Base-by-base conservation (phyloP, 176 grass and related monocot species). In the Lolium perenne region DNA sequence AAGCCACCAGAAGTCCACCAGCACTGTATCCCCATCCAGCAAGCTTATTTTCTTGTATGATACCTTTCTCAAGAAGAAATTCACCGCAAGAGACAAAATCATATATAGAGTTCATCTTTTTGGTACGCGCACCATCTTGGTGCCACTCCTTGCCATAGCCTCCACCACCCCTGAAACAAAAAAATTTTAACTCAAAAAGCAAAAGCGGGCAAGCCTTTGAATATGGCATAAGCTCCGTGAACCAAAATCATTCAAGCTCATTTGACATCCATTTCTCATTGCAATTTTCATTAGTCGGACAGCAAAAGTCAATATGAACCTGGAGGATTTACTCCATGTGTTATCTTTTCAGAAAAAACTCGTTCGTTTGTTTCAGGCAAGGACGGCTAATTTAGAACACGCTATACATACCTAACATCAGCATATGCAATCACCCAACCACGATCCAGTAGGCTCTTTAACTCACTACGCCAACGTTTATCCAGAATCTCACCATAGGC, bases 361-460 rank as follows among this genome's bases (percentile, higher is more conserved):
- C 63, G 10, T 79, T 55, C 57, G 7, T 69, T 57, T 57, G 15
- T 65, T 84, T 89, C 58, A 76, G 54, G 38, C 47, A n/a, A 77
- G 78, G 32, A 63, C 59, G 17, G 0, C 4, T 69, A 35, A 59
- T 58, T 68, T 25, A 72, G 62, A 78, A 38, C 56, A 73, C 11
- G 12, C 1, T 41, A 86, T 53, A 74, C 38, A 76, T 84, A 94
- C 96, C 96, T 95, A 65, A 95, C 96, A 94, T 98, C 96, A 48
- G 96, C 93, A 89, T 88, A 98, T 79, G 96, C 93, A 83, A 98
- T 91, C 87, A 94, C 82, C 93, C 96, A 98, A 78, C 96, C 96
- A 14, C 93, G 90, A 76, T 95, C 92, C 10, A 98, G 86, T 75
- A 95, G 87, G 84, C 90, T 98, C 90, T 98, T 98, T 70, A 98